Base-by-base conservation (phyloP, 1,139 yeast genomes). In the Kodamaea fungicola region DNA sequence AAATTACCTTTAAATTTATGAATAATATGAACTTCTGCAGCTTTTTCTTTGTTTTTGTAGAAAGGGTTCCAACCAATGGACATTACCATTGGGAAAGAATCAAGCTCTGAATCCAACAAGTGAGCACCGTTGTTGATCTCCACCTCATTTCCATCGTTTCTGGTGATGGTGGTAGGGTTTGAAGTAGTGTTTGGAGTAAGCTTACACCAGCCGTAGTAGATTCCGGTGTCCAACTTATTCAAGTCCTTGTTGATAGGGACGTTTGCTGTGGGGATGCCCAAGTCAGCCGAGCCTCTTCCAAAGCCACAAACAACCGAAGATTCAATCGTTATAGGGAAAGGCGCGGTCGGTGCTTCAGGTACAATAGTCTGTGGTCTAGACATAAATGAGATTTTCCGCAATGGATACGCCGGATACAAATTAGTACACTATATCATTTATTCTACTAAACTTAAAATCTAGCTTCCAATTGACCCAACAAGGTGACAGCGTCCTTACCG, bases 41-140 rank as follows among this genome's bases (percentile, higher is more conserved):
- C 82, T 59, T 83, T 83, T 44, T 75, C 74, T 44, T 78, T 74
- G 61, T 92, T 90, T 24, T 82, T 75, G 61, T 82, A 94, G 59
- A 83, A 92, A 12, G 98, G 98, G 55, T 92, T 94, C 87, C 89
- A 88, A 1, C 99, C 99, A 22, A 94, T 76, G 12, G 96, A 87
- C 87, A 90, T 83, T 13, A 90, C 97, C 83, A 89, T 88, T 1
- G 97, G 97, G 22, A 80, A 67, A 1, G 71, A 72, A 9, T 61
- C 61, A 33, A 75, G 76, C 8, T 69, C 73, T 1, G 52, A 53
- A 0, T 48, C 54, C 2, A 50, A 41, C 30, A 88, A 59, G 12
- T 60, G 52, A 7, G 62, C 50, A 1, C 97, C 97, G 53, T 78
- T 78, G 46, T 81, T 82, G 55, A 81, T 75, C 41, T 65, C 59